A percentile compares a stretch with the other conserved stretches of the same genome.
Evolutionary conservation across 164 flowering plant genomes (phyloP).

Genomic region (Piper longum): DNA sequence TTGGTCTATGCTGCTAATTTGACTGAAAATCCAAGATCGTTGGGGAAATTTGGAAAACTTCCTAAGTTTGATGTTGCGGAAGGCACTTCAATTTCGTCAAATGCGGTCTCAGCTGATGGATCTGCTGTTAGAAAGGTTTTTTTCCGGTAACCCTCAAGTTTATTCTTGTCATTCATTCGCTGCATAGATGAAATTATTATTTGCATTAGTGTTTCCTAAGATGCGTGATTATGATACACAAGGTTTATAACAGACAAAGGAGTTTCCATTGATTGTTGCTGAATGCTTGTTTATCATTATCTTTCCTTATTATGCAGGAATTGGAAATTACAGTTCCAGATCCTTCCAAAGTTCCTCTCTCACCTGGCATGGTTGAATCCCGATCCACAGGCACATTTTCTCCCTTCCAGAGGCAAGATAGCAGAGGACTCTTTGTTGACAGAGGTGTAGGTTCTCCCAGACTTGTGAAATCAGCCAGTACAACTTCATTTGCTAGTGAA

Average conservation of each 20-base stretch:
- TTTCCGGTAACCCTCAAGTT: background rate
- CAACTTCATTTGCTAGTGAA: constrained; percentile 34
- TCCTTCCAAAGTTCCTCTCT: constrained; percentile 27
- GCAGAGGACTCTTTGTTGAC: constrained; percentile 83
- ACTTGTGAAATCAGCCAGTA: constrained; percentile 70
- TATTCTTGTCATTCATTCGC: background rate
- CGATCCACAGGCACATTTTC: constrained; percentile 71
- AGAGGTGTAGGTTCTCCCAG: constrained; percentile 94
- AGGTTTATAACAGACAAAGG: background rate
- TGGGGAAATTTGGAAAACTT: constrained; percentile 29
- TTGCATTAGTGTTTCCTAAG: too few relatives aligned
- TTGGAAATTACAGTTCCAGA: constrained; percentile 55
- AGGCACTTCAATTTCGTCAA: constrained; percentile 18
- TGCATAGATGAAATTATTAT: too few relatives aligned
- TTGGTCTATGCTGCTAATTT: constrained; percentile 78
- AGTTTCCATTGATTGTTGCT: background rate
- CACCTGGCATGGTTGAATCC: constrained; percentile 58
- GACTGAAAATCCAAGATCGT: constrained; percentile 75
- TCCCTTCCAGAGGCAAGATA: constrained; percentile 58
- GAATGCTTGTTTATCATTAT: background rate
- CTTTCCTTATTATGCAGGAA: constrained; percentile 27
- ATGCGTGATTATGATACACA: too few relatives aligned
- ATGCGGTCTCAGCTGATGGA: constrained; percentile 29
- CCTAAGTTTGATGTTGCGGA: constrained; percentile 24
- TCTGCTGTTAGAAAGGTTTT: constrained; percentile 44